phyloP scores from a whole-genome alignment of 164 flowering plant genomes.

The Aristolochia californica region DNA sequence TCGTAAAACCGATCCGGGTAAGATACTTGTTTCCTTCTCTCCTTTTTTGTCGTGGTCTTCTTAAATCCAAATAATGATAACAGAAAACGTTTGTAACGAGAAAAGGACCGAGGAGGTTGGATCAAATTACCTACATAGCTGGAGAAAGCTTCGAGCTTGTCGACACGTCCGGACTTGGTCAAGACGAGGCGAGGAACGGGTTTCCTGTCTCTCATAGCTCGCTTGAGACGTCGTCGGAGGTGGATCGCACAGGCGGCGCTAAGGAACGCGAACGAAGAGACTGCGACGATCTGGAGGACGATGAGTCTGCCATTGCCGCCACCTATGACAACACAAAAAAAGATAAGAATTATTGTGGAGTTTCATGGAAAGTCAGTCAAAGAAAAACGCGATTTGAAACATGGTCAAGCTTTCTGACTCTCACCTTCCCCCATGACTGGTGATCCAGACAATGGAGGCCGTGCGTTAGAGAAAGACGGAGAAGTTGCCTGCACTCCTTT shows the following conservation, averaged over 20 bases:
- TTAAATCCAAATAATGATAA: no score
- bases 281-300: constrained; percentile 22
- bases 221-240: constrained; percentile 12
- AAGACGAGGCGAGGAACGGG: constrained; percentile 34
- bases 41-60: no score
- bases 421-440: no score
- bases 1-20: not conserved
- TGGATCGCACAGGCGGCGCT: constrained; percentile 18
- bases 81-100: no score
- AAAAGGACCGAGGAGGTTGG: not conserved
- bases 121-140: constrained; percentile 63
- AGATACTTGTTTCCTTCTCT: no score
- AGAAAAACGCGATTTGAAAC: not conserved
- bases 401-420: no score
- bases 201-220: constrained; percentile 8
- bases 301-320: constrained; percentile 9
- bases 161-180: constrained; percentile 44
- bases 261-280: constrained; percentile 22
- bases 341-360: not conserved
- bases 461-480: no score
- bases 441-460: no score
- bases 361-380: not conserved
- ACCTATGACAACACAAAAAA: constrained; percentile 1
- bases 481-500: no score
- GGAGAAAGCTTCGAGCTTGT: constrained; percentile 55